phyloP scores from a whole-genome alignment of 495 filamentous ascomycete species.

The Neurospora cerealis region DNA sequence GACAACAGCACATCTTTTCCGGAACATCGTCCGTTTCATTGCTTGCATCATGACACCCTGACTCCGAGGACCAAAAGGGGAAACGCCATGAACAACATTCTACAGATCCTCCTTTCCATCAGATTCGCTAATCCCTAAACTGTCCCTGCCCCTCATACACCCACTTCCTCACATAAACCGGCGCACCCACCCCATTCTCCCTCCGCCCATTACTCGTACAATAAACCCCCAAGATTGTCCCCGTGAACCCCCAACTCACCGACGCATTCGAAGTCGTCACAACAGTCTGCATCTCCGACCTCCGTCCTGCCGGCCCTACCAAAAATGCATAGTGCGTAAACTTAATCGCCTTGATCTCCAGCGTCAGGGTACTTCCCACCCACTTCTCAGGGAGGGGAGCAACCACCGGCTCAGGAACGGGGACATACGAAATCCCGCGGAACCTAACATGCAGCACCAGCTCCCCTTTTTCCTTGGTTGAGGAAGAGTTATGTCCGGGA shows the following conservation, averaged over 20 bases:
- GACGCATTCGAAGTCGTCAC: constrained; percentile 27
- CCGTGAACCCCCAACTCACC: constrained; percentile 43
- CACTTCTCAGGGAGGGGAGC: constrained; percentile 24
- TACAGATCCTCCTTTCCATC: not conserved
- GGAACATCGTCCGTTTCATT: not conserved
- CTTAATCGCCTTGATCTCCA: constrained; percentile 39
- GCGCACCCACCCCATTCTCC: constrained; percentile 18
- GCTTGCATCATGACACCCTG: not conserved
- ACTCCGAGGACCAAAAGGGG: not conserved
- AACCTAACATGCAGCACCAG: constrained; percentile 27
- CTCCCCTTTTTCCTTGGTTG: not conserved
- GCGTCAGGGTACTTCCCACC: constrained; percentile 19
- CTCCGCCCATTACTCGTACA: constrained; percentile 41
- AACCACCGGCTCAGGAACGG: constrained; percentile 21
- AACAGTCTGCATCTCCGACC: constrained; percentile 23
- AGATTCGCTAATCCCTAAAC: constrained; percentile 20
- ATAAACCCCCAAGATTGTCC: constrained; percentile 37
- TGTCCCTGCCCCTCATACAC: constrained; percentile 33
- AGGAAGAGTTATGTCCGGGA: not conserved
- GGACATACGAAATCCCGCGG: constrained; percentile 27
- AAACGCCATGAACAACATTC: not conserved
- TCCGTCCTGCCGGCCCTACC: constrained; percentile 25
- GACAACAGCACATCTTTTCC: not conserved
- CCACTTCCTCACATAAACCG: constrained; percentile 38
- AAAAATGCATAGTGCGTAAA: constrained; percentile 37